These are phyloP conservation scores for Taxillus chinensis DNA, from an alignment of 164 flowering plant species.

Conservation along the genomic window DNA sequence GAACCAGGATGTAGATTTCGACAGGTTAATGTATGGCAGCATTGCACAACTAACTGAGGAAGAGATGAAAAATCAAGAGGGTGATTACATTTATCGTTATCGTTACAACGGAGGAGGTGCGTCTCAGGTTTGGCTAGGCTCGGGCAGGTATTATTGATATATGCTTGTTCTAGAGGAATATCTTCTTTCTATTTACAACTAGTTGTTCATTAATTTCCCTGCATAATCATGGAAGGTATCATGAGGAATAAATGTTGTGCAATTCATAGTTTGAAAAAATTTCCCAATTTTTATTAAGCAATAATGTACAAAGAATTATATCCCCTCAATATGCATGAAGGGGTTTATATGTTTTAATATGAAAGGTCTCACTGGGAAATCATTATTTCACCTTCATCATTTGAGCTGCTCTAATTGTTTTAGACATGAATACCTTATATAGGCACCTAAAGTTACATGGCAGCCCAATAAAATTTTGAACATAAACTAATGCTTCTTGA, in stretches of 20 bases:
- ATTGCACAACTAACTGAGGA: conserved; percentile 50
- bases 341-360: not conserved
- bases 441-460: no score
- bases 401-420: no score
- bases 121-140: conserved; percentile 93
- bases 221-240: not conserved
- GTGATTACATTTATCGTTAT: conserved; percentile 80
- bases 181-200: not conserved
- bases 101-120: conserved; percentile 97
- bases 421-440: no score
- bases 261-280: no score
- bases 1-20: conserved; percentile 77
- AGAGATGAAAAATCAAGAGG: conserved; percentile 83
- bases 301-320: no score
- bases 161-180: no score
- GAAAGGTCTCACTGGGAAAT: not conserved
- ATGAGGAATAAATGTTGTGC: no score
- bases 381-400: not conserved
- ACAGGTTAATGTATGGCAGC: conserved; percentile 58
- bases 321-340: not conserved
- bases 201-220: not conserved
- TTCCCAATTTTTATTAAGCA: no score
- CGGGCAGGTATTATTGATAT: conserved; percentile 58
- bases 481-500: no score
- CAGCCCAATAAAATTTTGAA: no score